These are phyloP conservation scores for Serpula lacrymans DNA, from an alignment of 768 basidiomycete genomes.

Conservation along the genomic window DNA sequence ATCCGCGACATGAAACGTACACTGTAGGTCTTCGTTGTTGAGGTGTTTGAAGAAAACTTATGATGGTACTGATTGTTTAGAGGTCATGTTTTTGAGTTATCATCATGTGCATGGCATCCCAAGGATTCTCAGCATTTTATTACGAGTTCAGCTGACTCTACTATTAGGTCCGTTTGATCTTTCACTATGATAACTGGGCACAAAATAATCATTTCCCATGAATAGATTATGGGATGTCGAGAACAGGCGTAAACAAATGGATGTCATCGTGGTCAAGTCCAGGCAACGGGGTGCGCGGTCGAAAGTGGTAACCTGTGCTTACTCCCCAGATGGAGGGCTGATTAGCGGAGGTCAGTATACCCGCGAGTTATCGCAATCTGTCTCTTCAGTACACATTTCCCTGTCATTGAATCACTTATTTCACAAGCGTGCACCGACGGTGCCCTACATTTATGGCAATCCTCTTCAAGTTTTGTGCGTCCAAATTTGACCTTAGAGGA, in stretches of 20 bases:
- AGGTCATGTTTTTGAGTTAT: constrained; percentile 91
- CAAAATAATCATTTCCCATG: constrained; percentile 4
- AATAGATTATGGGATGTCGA: constrained; percentile 91
- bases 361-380: constrained; percentile 10
- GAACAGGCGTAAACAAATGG: constrained; percentile 90
- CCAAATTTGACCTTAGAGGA: constrained; percentile 84
- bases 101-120: constrained; percentile 92
- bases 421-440: constrained; percentile 83
- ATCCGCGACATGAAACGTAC: constrained; percentile 99
- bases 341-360: constrained; percentile 76
- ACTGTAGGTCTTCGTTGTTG: constrained; percentile 53
- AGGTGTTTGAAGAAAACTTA: constrained; percentile 8
- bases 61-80: constrained; percentile 37
- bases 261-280: constrained; percentile 94
- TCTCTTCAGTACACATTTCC: constrained; percentile 5
- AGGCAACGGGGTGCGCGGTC: constrained; percentile 94
- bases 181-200: not conserved
- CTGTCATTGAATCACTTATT: constrained; percentile 4
- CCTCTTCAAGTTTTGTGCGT: constrained; percentile 88
- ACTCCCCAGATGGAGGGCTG: constrained; percentile 84
- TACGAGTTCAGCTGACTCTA: constrained; percentile 93
- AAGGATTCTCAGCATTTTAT: constrained; percentile 81
- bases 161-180: constrained; percentile 66
- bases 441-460: constrained; percentile 89
- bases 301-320: constrained; percentile 83